Evolutionary conservation across 108 stramenopile genomes (phyloP).

Genomic region (Cyclotella atomus): DNA sequence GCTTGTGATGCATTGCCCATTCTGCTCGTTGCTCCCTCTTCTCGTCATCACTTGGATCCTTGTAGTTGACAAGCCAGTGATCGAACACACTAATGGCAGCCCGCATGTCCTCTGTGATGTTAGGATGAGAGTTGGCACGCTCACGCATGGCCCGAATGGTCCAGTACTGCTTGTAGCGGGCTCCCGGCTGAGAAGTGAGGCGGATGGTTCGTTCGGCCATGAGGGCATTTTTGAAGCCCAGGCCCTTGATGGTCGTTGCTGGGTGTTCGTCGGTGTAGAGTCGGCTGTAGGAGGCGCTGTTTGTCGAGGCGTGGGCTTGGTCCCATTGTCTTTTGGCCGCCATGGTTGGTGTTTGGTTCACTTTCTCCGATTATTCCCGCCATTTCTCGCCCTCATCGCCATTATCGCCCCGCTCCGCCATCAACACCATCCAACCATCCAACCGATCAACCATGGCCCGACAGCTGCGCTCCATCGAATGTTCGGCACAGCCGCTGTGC

Average conservation of each 20-base stretch:
- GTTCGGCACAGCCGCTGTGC: slow-evolving; percentile 84
- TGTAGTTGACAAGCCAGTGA: slow-evolving; percentile 28
- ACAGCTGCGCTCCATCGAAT: slow-evolving; percentile 63
- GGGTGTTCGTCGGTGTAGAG: slow-evolving; percentile 44
- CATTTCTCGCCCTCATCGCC: no score
- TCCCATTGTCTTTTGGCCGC: slow-evolving; percentile 15
- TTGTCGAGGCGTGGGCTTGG: slow-evolving; percentile 13
- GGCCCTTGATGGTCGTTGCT: slow-evolving; percentile 35
- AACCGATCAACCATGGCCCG: no score
- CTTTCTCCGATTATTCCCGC: not conserved
- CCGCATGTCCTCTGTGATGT: slow-evolving; percentile 21
- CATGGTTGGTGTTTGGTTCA: not conserved
- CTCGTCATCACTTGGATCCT: slow-evolving; percentile 14
- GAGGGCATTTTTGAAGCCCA: slow-evolving; percentile 37
- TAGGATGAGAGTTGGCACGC: slow-evolving; percentile 33
- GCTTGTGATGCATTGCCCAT: slow-evolving; percentile 16
- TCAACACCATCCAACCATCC: no score
- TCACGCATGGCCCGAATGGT: slow-evolving; percentile 43
- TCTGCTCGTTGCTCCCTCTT: slow-evolving; percentile 12
- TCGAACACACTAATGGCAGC: slow-evolving; percentile 37
- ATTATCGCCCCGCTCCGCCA: no score
- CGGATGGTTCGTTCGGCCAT: slow-evolving; percentile 25
- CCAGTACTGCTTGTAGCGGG: slow-evolving; percentile 43
- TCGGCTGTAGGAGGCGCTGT: not conserved
- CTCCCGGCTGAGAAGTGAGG: slow-evolving; percentile 30